Base-by-base conservation (phyloP, 2,329 filamentous ascomycete genomes). In the Gremmenia infestans region DNA sequence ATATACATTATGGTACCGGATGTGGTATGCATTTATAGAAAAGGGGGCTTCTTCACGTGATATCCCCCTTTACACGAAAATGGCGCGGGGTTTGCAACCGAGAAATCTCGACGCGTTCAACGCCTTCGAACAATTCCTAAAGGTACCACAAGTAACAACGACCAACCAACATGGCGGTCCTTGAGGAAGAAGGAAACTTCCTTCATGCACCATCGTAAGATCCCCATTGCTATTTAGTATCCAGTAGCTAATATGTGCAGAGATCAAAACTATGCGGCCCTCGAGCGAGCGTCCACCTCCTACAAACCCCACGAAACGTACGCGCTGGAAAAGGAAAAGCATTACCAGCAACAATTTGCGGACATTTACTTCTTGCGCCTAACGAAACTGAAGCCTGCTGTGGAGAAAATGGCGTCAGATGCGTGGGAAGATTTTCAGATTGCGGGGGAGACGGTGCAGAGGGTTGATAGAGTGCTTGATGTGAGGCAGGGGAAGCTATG, bases 281-380 rank as follows among this genome's bases (percentile, higher is more conserved):
- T 81, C 22, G 74, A 82, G 49, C 85, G 87, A 54, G 75, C 72
- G 48, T 63, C 77, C 19, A 85, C 82, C 3, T 66, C 73, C 54
- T 97, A 97, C 76, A 86, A 83, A 55, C 85, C 93, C 0, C 79
- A 95, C 28, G 75, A 84, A 53, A 88, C 86, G 7, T 97, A 91
- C 72, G 76, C 76, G 49, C 82, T 97, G 9, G 81, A 88, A 23
- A 86, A 81, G 66, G 76, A 81, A 57, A 81, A 81, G 59, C 87
- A 91, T 53, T 99, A 97, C 72, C 80, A 92, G 71, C 94, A 97
- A 72, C 94, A 99, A 74, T 99, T 89, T 81, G 90, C 88, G 60
- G 94, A 99, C 73, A 93, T 97, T 83, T 99, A 99, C 79, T 99
- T 97, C 70, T 72, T 97, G 65, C 88, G 94, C 12, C 81, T 99